Evolutionary conservation across 1,139 yeast genomes (phyloP), one percentile per base, ranked within the genome.

Genomic region (Pichia norvegensis): DNA sequence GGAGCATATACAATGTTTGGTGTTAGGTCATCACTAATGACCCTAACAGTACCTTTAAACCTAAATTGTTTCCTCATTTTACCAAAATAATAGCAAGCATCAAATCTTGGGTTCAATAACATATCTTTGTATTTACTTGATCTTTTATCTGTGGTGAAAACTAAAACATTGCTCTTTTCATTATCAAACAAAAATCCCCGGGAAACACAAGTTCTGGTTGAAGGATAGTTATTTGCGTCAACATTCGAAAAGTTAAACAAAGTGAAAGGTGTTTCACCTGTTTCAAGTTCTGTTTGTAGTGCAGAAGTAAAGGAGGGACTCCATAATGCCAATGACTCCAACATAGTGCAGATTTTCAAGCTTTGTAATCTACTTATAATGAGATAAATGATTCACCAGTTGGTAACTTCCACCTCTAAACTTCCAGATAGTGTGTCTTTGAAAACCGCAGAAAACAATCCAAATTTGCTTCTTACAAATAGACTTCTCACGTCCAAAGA

Each of bases 101-200:
- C 95, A 59, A 78, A 81, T 46, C 70, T 66, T 52, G 79, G 78
- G 56, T 76, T 74, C 23, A 58, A 53, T 16, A 60, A 51, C 45
- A 81, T 65, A 57, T 84, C 85, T 22, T 66, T 63, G 55, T 74
- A 73, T 62, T 86, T 86, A 43, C 66, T 66, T 72, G 83, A 78
- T 59, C 95, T 68, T 55, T 72, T 70, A 64, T 86, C 95, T 1
- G 95, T 81, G 39, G 84, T 76, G 58, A 83, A 79, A 4, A 86
- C 72, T 46, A 85, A 61, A 10, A 83, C 77, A 57, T 85, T 86
- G 38, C 82, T 80, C 47, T 76, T 70, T 51, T 73, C 75, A 58
- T 85, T 85, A 58, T 78, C 72, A 58, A 85, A 86, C 40, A 86
- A 65, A 66, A 85, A 86, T 14, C 90, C 94, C 45, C 95, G 72